These are phyloP conservation scores for Gossypium schwendimanii DNA, from an alignment of 441 rosid genomes.

Conservation along the genomic window DNA sequence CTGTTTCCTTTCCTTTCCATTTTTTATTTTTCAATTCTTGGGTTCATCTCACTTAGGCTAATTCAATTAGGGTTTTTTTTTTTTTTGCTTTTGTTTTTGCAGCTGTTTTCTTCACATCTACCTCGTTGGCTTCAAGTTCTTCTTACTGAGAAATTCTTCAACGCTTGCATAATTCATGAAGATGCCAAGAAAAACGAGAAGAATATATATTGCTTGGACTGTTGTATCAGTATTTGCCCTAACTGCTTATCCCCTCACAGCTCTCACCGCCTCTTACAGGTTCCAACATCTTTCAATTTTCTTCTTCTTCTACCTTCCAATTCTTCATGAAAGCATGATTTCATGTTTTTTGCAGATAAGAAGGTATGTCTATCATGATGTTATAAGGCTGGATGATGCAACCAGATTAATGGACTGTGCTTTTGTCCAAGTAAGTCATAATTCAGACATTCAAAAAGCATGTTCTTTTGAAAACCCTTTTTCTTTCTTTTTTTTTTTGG, in stretches of 20 bases:
- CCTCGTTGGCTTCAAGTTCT: constrained; percentile 79
- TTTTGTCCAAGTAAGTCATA: constrained; percentile 59
- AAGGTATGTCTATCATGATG: constrained; percentile 91
- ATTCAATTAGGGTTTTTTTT: background rate
- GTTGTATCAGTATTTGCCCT: constrained; percentile 72
- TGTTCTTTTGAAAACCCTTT: background rate
- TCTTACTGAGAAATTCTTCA: constrained; percentile 73
- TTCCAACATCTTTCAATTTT: background rate
- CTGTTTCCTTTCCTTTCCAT: background rate
- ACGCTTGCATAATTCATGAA: constrained; percentile 66
- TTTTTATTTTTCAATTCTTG: background rate
- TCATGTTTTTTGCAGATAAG: constrained; percentile 48
- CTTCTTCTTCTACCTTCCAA: background rate
- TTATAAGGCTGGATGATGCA: constrained; percentile 62
- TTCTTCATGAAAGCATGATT: background rate
- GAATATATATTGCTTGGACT: constrained; percentile 73
- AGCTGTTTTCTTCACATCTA: constrained; percentile 29
- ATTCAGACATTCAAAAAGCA: background rate
- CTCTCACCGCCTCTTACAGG: constrained; percentile 82
- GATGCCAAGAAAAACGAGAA: constrained; percentile 71
- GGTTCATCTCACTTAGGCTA: background rate
- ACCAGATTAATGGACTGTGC: constrained; percentile 70
- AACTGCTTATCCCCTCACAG: constrained; percentile 67
- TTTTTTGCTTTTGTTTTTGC: background rate
- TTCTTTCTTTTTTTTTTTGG: background rate